Evolutionary conservation across 2,329 filamentous ascomycete genomes (phyloP).

Genomic region (Rosellinia necatrix): DNA sequence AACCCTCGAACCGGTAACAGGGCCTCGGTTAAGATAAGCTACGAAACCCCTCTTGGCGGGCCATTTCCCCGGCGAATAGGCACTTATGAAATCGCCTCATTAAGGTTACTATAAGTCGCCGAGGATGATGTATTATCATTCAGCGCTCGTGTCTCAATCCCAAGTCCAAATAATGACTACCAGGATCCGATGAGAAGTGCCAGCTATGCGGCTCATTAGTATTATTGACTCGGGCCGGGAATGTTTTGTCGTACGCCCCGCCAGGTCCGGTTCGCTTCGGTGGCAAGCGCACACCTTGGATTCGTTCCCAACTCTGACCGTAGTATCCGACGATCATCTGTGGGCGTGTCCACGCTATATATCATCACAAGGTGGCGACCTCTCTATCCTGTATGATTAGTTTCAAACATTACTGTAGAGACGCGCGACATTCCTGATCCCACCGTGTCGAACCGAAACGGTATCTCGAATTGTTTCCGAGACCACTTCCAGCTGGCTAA

Average conservation of each 20-base stretch:
- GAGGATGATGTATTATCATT: background rate
- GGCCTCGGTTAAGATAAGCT: conserved; percentile 14
- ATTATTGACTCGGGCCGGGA: no score
- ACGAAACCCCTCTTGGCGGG: background rate
- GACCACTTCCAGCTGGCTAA: conserved; percentile 21
- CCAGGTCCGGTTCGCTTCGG: background rate
- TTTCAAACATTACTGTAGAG: conserved; percentile 27
- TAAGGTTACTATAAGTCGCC: conserved; percentile 3
- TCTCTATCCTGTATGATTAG: conserved; percentile 1
- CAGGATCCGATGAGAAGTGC: no score
- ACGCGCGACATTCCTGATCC: conserved; percentile 23
- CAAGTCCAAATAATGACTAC: no score
- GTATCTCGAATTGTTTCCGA: conserved; percentile 28
- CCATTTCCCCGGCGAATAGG: background rate
- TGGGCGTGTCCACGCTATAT: background rate
- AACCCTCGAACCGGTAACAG: background rate
- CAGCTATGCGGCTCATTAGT: no score
- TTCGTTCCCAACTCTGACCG: background rate
- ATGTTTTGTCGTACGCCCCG: background rate
- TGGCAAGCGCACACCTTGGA: background rate
- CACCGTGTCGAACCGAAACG: conserved; percentile 26
- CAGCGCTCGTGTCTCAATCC: background rate
- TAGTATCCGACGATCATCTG: background rate
- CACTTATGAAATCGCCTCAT: conserved; percentile 1
- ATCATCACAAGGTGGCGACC: conserved; percentile 6